Conservation (phyloP, 2,329 filamentous ascomycete species). For the Raffaelea albimanens region DNA sequence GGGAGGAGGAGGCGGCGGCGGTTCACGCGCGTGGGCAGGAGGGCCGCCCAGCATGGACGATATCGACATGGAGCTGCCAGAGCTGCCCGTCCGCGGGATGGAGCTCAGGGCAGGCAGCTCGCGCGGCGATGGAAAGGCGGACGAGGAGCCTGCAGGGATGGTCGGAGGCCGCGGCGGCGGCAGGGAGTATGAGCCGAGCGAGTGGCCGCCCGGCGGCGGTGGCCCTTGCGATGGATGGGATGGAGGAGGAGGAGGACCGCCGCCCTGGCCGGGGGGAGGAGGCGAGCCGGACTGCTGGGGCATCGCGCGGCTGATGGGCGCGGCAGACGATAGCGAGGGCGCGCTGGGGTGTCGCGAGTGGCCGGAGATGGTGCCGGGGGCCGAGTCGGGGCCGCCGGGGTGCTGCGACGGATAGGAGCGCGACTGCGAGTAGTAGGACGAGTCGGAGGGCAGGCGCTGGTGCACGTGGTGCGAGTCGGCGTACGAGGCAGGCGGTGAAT, state of each 20-base stretch:
- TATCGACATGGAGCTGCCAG: constrained; percentile 49
- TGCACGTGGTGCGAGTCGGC: too few relatives aligned
- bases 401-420: constrained; percentile 21
- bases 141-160: constrained; percentile 30
- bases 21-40: constrained; percentile 23
- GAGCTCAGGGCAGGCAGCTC: constrained; percentile 41
- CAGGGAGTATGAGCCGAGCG: constrained; percentile 29
- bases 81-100: constrained; percentile 35
- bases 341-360: constrained; percentile 32
- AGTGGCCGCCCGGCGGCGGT: constrained; percentile 11
- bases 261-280: too few relatives aligned
- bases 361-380: constrained; percentile 16
- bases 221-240: too few relatives aligned
- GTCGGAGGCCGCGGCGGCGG: constrained; percentile 36
- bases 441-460: constrained; percentile 27
- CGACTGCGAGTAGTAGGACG: constrained; percentile 26
- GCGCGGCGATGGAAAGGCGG: constrained; percentile 37
- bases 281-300: constrained; percentile 21
- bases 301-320: constrained; percentile 31
- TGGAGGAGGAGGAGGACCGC: too few relatives aligned
- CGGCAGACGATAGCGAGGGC: constrained; percentile 30
- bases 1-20: constrained; percentile 4
- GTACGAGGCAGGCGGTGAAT: too few relatives aligned
- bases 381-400: too few relatives aligned
- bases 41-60: constrained; percentile 49